A percentile compares a stretch with the other conserved stretches of the same genome.
phyloP scores from a whole-genome alignment of 805 yeast species.

The Kodamaea hsintzibuensis region DNA sequence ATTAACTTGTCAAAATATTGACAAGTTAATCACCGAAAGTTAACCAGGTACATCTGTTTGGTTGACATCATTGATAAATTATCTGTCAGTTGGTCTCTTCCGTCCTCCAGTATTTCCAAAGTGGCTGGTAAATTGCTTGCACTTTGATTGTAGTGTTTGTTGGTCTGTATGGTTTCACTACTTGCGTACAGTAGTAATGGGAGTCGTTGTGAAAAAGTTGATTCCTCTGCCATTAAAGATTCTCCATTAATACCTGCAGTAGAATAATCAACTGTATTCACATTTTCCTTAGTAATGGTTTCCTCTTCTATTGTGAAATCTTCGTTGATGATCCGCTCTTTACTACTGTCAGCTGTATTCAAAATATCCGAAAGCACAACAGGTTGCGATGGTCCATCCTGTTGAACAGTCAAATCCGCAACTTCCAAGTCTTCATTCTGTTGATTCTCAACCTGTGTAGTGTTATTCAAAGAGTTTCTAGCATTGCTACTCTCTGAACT shows the following conservation, averaged over 20 bases:
- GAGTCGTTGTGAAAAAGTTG: conserved; percentile 25
- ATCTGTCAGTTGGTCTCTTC: conserved; percentile 23
- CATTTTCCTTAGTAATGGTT: background rate
- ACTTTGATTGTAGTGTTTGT: conserved; percentile 3
- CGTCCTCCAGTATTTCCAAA: conserved; percentile 4
- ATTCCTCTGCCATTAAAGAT: conserved; percentile 15
- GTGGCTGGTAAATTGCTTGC: conserved; percentile 3
- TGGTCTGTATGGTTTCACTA: conserved; percentile 12
- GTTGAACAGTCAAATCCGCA: background rate
- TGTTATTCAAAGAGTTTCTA: background rate
- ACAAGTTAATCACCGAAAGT: background rate
- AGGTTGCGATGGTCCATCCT: background rate
- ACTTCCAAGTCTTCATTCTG: background rate
- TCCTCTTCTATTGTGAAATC: background rate
- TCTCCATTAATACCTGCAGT: background rate
- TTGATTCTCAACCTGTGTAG: background rate
- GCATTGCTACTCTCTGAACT: conserved; percentile 1
- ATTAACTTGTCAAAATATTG: too few relatives aligned
- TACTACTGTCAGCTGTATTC: background rate
- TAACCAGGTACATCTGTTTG: conserved; percentile 2
- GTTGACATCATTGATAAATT: conserved; percentile 23
- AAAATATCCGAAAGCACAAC: background rate
- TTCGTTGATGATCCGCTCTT: background rate
- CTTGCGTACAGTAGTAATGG: conserved; percentile 29
- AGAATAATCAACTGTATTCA: background rate